A percentile compares a stretch with the other conserved stretches of the same genome.
Evolutionary conservation across 148 eudicot species (phyloP).

Genomic region (Rheum nobile): DNA sequence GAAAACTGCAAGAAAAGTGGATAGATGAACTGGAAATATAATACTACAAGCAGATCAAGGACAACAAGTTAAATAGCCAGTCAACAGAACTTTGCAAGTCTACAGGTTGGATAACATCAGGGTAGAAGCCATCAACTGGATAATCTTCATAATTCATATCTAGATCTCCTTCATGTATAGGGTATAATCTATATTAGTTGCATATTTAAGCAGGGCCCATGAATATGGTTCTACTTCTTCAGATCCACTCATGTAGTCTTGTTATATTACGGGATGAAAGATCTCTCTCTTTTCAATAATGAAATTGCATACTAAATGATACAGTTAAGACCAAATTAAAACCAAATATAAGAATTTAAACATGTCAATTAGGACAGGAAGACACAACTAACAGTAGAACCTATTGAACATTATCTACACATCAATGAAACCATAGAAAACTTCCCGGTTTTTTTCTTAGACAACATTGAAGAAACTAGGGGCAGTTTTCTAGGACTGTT

Average conservation of each 20-base stretch:
- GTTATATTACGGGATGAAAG: neutral
- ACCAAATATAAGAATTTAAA: too few species aligned
- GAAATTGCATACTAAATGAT: neutral
- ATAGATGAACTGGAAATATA: neutral
- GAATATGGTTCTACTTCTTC: neutral
- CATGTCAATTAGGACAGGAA: neutral
- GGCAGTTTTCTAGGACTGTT: neutral
- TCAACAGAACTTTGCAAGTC: neutral
- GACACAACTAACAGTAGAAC: neutral
- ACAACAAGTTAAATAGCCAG: neutral
- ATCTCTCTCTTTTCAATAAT: neutral
- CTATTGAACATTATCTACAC: too few species aligned
- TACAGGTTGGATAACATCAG: neutral
- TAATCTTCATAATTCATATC: neutral
- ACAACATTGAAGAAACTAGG: neutral
- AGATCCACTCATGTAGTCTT: neutral
- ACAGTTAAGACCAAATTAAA: neutral
- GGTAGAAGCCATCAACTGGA: neutral
- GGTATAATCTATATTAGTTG: too few species aligned
- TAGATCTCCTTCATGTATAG: too few species aligned
- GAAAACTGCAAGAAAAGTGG: slow-evolving; percentile 47
- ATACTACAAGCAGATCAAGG: neutral
- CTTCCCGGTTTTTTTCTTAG: neutral
- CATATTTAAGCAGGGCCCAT: neutral
- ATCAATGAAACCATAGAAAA: too few species aligned